Evolutionary conservation across 768 basidiomycete species (phyloP).

Genomic region (Steccherinum ochraceum): DNA sequence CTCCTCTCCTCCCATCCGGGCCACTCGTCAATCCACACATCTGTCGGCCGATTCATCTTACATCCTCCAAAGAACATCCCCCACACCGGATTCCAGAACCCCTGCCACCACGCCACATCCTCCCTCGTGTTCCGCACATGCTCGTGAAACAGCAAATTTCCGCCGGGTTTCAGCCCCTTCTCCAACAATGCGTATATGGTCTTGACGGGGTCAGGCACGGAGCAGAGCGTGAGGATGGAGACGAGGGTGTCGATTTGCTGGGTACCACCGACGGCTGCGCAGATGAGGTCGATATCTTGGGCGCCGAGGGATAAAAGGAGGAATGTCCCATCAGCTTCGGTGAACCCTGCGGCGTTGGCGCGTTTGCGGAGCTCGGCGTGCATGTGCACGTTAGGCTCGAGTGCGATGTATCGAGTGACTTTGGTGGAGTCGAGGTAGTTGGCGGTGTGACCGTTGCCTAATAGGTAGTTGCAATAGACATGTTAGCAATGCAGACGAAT

Average conservation of each 20-base stretch:
- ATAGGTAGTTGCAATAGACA: neutral
- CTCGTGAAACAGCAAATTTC: slow-evolving; percentile 61
- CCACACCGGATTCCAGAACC: slow-evolving; percentile 72
- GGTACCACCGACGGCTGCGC: slow-evolving; percentile 31
- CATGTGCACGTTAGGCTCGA: slow-evolving; percentile 68
- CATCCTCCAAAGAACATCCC: slow-evolving; percentile 54
- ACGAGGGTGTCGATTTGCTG: slow-evolving; percentile 53
- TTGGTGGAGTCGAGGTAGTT: slow-evolving; percentile 49
- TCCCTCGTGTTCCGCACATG: slow-evolving; percentile 41
- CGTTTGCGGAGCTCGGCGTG: slow-evolving; percentile 44
- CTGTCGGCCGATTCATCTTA: slow-evolving; percentile 50
- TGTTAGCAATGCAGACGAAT: neutral
- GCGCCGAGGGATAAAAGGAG: slow-evolving; percentile 59
- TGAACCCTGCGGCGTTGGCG: slow-evolving; percentile 47
- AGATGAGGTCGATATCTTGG: slow-evolving; percentile 46
- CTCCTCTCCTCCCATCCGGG: slow-evolving; percentile 42
- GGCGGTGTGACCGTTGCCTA: slow-evolving; percentile 59
- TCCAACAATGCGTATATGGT: slow-evolving; percentile 40
- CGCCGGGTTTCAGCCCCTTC: slow-evolving; percentile 56
- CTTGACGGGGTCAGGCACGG: slow-evolving; percentile 48
- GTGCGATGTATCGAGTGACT: slow-evolving; percentile 61
- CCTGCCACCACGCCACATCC: slow-evolving; percentile 68
- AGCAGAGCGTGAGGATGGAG: slow-evolving; percentile 61
- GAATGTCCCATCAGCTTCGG: slow-evolving; percentile 45
- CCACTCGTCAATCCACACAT: slow-evolving; percentile 36